phyloP scores from a whole-genome alignment of 352 stramenopile species.

The Phytophthora vignae region DNA sequence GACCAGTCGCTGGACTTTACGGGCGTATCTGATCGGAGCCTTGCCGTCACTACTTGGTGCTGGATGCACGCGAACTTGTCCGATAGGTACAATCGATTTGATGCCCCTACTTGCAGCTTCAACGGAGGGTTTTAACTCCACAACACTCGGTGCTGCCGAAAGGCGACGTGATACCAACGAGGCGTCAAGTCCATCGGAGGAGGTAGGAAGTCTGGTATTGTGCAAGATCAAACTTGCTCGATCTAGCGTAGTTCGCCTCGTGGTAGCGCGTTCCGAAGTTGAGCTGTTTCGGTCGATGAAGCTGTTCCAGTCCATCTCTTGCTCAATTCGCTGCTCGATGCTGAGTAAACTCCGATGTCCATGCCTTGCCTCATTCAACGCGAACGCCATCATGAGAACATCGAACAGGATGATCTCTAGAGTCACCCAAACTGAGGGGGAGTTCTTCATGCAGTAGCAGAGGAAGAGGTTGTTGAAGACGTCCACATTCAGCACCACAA shows the following conservation, averaged over 20 bases:
- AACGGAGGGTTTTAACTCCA: not conserved
- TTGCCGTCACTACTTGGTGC: not conserved
- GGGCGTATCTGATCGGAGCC: not conserved
- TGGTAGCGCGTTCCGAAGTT: too few species aligned
- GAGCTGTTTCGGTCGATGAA: too few species aligned
- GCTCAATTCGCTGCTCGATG: not conserved
- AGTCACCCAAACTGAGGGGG: constrained; percentile 5
- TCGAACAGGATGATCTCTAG: constrained; percentile 19
- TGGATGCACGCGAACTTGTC: not conserved
- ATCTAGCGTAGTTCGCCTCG: too few species aligned
- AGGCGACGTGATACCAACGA: not conserved
- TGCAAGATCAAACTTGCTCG: too few species aligned
- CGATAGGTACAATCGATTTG: not conserved
- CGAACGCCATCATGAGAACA: not conserved
- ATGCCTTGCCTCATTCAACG: constrained; percentile 1
- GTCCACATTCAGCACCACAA: constrained; percentile 27
- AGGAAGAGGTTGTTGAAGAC: constrained; percentile 31
- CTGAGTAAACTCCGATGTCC: not conserved
- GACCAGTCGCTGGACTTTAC: constrained; percentile 5
- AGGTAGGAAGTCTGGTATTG: too few species aligned
- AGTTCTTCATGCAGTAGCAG: constrained; percentile 21
- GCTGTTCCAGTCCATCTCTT: not conserved
- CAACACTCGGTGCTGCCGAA: not conserved
- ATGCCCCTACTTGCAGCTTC: not conserved
- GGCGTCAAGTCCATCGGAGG: not conserved